phyloP scores from a whole-genome alignment of 2,329 filamentous ascomycete genomes.

The Monilinia polystroma region DNA sequence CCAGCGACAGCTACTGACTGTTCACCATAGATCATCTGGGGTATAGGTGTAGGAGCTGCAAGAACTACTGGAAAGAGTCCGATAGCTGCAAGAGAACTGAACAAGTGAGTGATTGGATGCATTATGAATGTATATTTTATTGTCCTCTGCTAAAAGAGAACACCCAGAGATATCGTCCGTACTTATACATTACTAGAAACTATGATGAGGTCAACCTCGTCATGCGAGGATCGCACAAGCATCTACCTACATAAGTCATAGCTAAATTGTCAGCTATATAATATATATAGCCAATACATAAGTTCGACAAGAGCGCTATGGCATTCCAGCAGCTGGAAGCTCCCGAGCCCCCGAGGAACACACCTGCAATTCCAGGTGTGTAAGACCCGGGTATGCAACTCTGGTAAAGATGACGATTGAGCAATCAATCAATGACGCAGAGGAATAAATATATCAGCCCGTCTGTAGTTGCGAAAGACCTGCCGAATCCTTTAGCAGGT shows the following conservation, averaged over 20 bases:
- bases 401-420: not conserved
- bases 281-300: not conserved
- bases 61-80: constrained; percentile 25
- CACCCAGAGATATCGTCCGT: not conserved
- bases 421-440: not conserved
- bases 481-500: not conserved
- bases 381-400: not conserved
- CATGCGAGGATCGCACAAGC: not conserved
- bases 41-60: constrained; percentile 25
- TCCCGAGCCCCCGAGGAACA: not conserved
- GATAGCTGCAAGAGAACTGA: constrained; percentile 22
- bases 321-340: not conserved
- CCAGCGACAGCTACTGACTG: constrained; percentile 47
- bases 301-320: not conserved
- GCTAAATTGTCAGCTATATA: not conserved
- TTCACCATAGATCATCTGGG: constrained; percentile 45
- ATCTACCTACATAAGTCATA: not conserved
- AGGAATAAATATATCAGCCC: not conserved
- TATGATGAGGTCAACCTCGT: not conserved
- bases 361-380: not conserved
- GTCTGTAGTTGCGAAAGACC: not conserved
- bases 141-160: not conserved
- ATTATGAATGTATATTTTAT: not conserved
- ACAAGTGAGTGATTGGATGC: constrained; percentile 4
- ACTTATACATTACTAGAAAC: not conserved